A percentile compares a stretch with the other conserved stretches of the same genome.
phyloP scores from a whole-genome alignment of 139 green algal species.

The Astrephomene gubernaculifera region DNA sequence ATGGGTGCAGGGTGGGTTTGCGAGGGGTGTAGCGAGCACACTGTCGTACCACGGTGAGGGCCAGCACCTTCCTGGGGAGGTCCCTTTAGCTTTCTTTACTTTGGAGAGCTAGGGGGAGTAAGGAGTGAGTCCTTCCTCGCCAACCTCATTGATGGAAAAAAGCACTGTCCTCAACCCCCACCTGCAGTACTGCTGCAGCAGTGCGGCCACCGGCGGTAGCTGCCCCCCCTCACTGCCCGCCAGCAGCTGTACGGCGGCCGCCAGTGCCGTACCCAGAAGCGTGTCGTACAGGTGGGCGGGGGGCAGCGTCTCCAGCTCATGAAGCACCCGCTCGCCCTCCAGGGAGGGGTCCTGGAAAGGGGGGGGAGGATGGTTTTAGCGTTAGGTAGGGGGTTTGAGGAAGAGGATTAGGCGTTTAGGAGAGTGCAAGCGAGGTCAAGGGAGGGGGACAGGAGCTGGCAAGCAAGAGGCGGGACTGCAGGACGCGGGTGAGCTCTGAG shows the following conservation, averaged over 20 bases:
- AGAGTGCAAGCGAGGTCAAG: too few species aligned
- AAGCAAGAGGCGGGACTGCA: too few species aligned
- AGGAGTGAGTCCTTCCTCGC: too few species aligned
- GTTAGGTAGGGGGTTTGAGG: neutral
- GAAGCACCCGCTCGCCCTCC: slow-evolving; percentile 83
- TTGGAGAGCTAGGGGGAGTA: too few species aligned
- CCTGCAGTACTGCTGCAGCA: slow-evolving; percentile 52
- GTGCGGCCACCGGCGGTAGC: slow-evolving; percentile 60
- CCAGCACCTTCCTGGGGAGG: too few species aligned
- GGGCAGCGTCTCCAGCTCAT: slow-evolving; percentile 81
- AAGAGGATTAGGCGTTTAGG: neutral
- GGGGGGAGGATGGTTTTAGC: neutral
- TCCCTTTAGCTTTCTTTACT: too few species aligned
- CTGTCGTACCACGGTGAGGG: too few species aligned
- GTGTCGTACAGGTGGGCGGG: slow-evolving; percentile 67
- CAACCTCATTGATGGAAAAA: too few species aligned
- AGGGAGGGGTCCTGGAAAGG: slow-evolving; percentile 63
- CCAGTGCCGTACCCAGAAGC: slow-evolving; percentile 69
- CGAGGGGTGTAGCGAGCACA: neutral
- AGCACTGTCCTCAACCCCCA: too few species aligned
- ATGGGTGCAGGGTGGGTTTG: neutral
- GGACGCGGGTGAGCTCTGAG: too few species aligned
- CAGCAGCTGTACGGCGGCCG: slow-evolving; percentile 64
- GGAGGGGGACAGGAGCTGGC: too few species aligned
- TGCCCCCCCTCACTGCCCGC: slow-evolving; percentile 43